Evolutionary conservation across 2,329 filamentous ascomycete species (phyloP), one percentile per base, ranked within the genome.

Genomic region (Monascus ruber): DNA sequence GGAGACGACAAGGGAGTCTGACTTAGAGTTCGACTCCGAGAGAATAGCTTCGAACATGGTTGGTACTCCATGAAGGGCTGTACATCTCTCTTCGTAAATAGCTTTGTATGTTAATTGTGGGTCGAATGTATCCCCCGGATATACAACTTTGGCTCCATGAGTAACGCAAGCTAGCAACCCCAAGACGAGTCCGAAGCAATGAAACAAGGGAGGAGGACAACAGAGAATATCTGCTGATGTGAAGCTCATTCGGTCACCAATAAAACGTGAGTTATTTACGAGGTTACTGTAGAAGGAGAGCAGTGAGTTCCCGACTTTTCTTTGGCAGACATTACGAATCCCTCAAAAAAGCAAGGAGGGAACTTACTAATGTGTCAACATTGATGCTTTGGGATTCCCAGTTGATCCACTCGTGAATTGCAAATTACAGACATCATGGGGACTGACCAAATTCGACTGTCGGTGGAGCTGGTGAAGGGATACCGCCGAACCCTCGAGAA

Each of bases 151-250:
- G 31, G 76, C 76, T 35, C 84, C 83, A 56, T 88, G 83, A 0
- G 81, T 86, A 38, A 87, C 63, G 33, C 77, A 71, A 1, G 82
- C 79, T 40, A 88, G 72, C 34, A 88, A 70, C 6, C 84, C 84
- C 3, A 87, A 74, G 1, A 88, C 83, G 5, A 89, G 73, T 1
- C 84, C 84, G 54, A 89, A 89, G 66, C 83, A 89, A 66, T 91
- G 87, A 65, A 82, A 86, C 10, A 88, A 69, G 4, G 34, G 83
- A 0, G 83, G 83, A 8, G 82, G 83, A 56, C 83, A 91, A 66
- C 84, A 89, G 7, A 91, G 70, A 5, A 80, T 68, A 53, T 88
- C 83, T 34, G 70, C 65, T 2, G 74, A 63, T 0, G 75, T 78
- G 10, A 89, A 70, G 5, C 74, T 71, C 80, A 87, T 83, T 33